Conservation (phyloP, 2,329 filamentous ascomycete genomes). For the Fusarium sp. region DNA sequence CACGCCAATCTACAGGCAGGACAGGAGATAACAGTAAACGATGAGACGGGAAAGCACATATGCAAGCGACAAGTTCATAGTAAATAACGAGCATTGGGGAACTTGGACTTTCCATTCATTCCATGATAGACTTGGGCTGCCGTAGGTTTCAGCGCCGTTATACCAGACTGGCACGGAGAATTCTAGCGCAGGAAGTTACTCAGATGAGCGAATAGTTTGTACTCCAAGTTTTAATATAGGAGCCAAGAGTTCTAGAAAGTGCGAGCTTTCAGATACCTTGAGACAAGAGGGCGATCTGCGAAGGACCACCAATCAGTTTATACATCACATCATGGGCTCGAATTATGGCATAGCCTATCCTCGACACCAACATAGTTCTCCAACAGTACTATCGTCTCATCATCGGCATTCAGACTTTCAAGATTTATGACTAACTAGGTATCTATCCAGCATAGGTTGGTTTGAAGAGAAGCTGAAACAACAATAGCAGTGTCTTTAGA, state of each 20-base stretch:
- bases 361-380: not conserved
- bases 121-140: conserved; percentile 72
- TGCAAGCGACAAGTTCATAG: not conserved
- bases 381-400: not conserved
- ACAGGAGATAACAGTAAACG: conserved; percentile 52
- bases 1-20: conserved; percentile 40
- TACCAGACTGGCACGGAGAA: conserved; percentile 72
- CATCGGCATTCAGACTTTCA: not conserved
- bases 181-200: conserved; percentile 59
- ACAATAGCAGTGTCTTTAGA: not conserved
- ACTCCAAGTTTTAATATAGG: conserved; percentile 68
- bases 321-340: conserved; percentile 48
- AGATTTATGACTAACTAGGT: not conserved
- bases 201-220: conserved; percentile 47
- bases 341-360: not conserved
- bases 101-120: conserved; percentile 54
- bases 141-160: conserved; percentile 54
- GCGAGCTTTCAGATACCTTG: conserved; percentile 69
- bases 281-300: conserved; percentile 65
- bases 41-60: not conserved
- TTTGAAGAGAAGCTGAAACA: not conserved
- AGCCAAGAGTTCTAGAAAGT: conserved; percentile 71
- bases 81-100: not conserved
- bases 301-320: conserved; percentile 47
- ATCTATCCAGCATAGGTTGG: not conserved